phyloP scores from a whole-genome alignment of 192 early-diverging fungal species.

The Gryganskiella cystojenkinii region DNA sequence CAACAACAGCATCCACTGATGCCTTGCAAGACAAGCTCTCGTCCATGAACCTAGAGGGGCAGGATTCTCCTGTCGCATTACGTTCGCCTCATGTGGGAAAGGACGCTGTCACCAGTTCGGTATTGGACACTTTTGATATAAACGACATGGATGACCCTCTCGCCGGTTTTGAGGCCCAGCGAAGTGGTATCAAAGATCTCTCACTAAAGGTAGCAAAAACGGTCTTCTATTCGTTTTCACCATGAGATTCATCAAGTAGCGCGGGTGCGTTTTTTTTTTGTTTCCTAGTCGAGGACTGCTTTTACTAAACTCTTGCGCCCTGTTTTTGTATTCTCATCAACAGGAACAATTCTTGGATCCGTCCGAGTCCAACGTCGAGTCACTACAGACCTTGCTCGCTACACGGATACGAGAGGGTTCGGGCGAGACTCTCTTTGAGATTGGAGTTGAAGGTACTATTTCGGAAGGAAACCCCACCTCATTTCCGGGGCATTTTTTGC shows the following conservation, averaged over 20 bases:
- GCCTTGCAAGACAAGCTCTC: constrained; percentile 18
- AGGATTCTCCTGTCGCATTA: background rate
- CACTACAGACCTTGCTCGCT: constrained; percentile 52
- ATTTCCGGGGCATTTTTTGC: no score
- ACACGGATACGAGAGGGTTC: constrained; percentile 63
- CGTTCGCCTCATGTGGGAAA: background rate
- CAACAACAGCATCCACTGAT: background rate
- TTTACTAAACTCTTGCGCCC: background rate
- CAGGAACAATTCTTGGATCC: constrained; percentile 63
- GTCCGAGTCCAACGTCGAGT: constrained; percentile 57
- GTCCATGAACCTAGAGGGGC: constrained; percentile 14
- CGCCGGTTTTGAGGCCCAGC: constrained; percentile 50
- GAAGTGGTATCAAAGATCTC: constrained; percentile 50
- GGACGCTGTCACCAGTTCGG: background rate
- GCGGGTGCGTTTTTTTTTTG: no score
- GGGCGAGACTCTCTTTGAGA: constrained; percentile 83
- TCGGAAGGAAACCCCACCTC: background rate
- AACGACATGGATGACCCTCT: constrained; percentile 53
- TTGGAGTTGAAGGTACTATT: constrained; percentile 73
- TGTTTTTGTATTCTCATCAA: background rate
- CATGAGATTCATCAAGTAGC: no score
- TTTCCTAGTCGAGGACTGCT: background rate
- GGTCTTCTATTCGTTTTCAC: background rate
- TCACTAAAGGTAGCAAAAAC: constrained; percentile 33
- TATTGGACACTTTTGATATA: constrained; percentile 36